Evolutionary conservation across 768 basidiomycete genomes (phyloP).

Genomic region (Boletus sp.): DNA sequence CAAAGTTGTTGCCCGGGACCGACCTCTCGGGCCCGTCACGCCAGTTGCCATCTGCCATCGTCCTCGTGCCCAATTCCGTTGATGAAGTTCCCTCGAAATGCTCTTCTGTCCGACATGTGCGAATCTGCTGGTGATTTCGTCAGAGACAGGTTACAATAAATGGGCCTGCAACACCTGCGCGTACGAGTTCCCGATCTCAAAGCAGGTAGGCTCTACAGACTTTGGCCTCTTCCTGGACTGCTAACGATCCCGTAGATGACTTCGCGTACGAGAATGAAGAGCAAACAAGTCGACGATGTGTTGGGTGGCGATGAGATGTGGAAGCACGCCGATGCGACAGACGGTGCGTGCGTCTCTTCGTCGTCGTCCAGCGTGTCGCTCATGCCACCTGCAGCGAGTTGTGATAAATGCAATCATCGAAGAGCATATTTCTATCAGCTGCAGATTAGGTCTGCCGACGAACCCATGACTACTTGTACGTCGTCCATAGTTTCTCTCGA

Average conservation of each 20-base stretch:
- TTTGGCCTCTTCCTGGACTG: background rate
- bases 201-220: slow-evolving; percentile 14
- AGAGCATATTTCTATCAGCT: slow-evolving; percentile 94
- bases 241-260: slow-evolving; percentile 65
- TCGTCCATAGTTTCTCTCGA: background rate
- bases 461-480: slow-evolving; percentile 69
- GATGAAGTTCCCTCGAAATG: slow-evolving; percentile 43
- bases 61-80: background rate
- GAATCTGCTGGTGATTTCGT: slow-evolving; percentile 77
- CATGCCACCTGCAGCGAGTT: slow-evolving; percentile 39
- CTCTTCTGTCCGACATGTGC: slow-evolving; percentile 94
- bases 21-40: background rate
- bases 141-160: slow-evolving; percentile 80
- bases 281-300: slow-evolving; percentile 95
- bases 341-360: slow-evolving; percentile 54
- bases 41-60: background rate
- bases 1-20: background rate
- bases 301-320: slow-evolving; percentile 91
- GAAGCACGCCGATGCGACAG: slow-evolving; percentile 88
- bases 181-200: slow-evolving; percentile 67
- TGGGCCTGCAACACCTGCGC: slow-evolving; percentile 94
- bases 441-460: slow-evolving; percentile 92
- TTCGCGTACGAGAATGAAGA: slow-evolving; percentile 75
- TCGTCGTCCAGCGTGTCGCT: background rate
- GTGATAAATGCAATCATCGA: slow-evolving; percentile 78